Percentiles rank a stretch among this genome's conserved stretches.
phyloP scores from a whole-genome alignment of 495 filamentous ascomycete species.

The Terfezia boudieri region DNA sequence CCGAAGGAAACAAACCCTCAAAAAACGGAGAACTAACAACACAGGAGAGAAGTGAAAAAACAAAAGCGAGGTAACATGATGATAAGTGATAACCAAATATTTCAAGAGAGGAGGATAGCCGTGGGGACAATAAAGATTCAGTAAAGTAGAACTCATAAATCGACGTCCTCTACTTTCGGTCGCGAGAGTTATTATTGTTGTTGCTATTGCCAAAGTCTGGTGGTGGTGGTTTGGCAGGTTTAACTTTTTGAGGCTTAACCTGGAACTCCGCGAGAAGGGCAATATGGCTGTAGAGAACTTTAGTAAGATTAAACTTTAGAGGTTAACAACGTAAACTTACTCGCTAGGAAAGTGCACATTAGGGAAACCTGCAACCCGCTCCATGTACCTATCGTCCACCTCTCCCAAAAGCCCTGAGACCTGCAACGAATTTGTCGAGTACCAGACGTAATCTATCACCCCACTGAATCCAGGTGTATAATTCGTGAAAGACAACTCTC shows the following conservation, averaged over 20 bases:
- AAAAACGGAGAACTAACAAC: no score
- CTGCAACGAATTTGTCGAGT: constrained; percentile 73
- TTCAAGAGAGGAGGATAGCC: no score
- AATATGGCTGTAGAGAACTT: constrained; percentile 33
- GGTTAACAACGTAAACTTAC: constrained; percentile 10
- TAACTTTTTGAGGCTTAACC: constrained; percentile 69
- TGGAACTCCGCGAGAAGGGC: constrained; percentile 79
- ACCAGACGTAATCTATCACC: constrained; percentile 95
- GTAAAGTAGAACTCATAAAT: no score
- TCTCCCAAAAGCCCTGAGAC: constrained; percentile 72
- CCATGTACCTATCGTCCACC: constrained; percentile 75
- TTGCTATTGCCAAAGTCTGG: constrained; percentile 12
- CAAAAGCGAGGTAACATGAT: no score
- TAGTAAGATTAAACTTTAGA: neutral
- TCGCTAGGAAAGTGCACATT: constrained; percentile 96
- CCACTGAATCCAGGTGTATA: constrained; percentile 80
- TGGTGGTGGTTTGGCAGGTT: constrained; percentile 34
- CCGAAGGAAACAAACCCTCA: no score
- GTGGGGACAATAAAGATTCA: no score
- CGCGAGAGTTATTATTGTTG: neutral
- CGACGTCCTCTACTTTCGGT: no score
- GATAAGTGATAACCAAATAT: no score
- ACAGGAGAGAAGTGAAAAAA: no score
- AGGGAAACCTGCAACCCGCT: constrained; percentile 79
- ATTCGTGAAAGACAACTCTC: constrained; percentile 77